These are phyloP conservation scores for Apiospora hydei DNA, from an alignment of 2,329 filamentous ascomycete species.

Conservation along the genomic window DNA sequence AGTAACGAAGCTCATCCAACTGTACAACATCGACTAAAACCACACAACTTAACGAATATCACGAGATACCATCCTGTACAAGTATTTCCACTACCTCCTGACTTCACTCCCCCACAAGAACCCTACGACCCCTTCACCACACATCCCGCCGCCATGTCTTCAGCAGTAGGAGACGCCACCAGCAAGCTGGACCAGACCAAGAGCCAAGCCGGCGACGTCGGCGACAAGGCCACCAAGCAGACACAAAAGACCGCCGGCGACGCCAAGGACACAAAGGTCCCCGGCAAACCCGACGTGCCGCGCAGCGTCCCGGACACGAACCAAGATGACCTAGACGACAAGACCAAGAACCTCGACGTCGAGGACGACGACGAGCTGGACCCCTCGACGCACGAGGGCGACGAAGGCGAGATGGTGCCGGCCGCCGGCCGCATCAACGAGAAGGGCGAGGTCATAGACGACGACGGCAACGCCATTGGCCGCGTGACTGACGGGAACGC, in stretches of 20 bases:
- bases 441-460: constrained; percentile 63
- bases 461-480: constrained; percentile 57
- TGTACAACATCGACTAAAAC: constrained; percentile 11
- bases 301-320: constrained; percentile 13
- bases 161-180: not conserved
- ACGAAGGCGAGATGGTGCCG: constrained; percentile 45
- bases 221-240: not conserved
- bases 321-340: constrained; percentile 25
- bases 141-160: constrained; percentile 21
- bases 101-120: not conserved
- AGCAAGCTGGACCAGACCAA: constrained; percentile 20
- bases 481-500: constrained; percentile 44
- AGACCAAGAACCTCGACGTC: constrained; percentile 23
- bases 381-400: constrained; percentile 34
- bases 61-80: constrained; percentile 12
- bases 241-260: not conserved
- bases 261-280: not conserved
- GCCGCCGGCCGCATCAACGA: constrained; percentile 54
- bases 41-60: not conserved
- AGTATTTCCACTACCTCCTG: not conserved
- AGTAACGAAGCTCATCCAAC: not conserved
- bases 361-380: constrained; percentile 27
- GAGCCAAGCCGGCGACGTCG: not conserved
- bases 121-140: not conserved
- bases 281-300: not conserved